Base-by-base conservation (phyloP, 2,329 filamentous ascomycete genomes). In the Fusarium caatingaense region DNA sequence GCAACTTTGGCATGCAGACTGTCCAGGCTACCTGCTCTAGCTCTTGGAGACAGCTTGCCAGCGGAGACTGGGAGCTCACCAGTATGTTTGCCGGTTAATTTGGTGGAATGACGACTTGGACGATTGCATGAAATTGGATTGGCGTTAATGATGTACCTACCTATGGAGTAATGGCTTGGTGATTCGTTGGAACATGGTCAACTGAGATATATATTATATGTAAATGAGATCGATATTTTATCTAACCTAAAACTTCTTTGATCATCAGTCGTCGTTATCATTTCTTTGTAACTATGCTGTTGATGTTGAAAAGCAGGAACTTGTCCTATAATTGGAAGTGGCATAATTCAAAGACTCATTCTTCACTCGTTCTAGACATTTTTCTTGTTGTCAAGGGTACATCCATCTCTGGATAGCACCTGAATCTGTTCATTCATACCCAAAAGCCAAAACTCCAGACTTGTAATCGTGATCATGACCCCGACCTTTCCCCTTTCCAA, bases 1-100 rank as follows among this genome's bases (percentile, higher is more conserved):
- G 72, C 6, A 61, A 71, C 32, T 64, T 57, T 45, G 71, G 69
- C 2, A 68, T 76, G 65, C 64, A 76, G 58, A 70, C 72, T 9
- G 34, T 76, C 6, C 60, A 74, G 23, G 74, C 69, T 15, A 76
- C 72, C 11, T 75, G 73, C 28, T 74, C 74, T 15, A 76, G 74
- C 58, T 76, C 74, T 3, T 76, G 74, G 74, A 68, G 74, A 32
- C 74, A 76, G 56, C 55, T 74, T 34, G 74, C 74, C 13, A 76
- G 73, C 27, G 74, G 74, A 47, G 74, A 76, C 16, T 76, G 74
- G 74, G 69, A 76, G 46, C 65, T 76, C 15, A 75, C 72, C 16
- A 76, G 74, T 49, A 76, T 76, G 74, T 72, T 76, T 61, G 72
- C 73, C 20, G 64, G 69, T 47, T 75, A 67, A 57, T 30, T 34